Percentiles rank a stretch among this genome's conserved stretches.
Evolutionary conservation across 2,329 filamentous ascomycete genomes (phyloP).

Genomic region (Claviceps paspali): DNA sequence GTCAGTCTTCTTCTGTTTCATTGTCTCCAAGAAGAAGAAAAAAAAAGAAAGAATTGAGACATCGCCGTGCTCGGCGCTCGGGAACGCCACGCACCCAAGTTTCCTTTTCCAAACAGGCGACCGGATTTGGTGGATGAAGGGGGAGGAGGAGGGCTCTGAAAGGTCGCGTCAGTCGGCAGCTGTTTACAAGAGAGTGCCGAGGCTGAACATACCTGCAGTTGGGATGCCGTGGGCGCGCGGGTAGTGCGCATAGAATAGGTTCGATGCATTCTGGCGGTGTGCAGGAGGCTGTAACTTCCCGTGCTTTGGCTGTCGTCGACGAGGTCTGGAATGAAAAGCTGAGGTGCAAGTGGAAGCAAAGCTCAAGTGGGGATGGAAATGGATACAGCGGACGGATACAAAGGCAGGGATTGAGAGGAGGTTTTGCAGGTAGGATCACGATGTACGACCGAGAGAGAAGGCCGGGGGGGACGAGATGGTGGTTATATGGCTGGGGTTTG

Average conservation of each 20-base stretch:
- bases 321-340: too few relatives aligned
- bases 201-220: slow-evolving; percentile 38
- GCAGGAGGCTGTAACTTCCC: slow-evolving; percentile 9
- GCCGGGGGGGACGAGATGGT: slow-evolving; percentile 2
- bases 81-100: slow-evolving; percentile 54
- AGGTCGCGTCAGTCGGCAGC: not conserved
- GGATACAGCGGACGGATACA: not conserved
- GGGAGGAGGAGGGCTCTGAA: slow-evolving; percentile 85
- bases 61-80: not conserved
- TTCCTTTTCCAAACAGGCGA: slow-evolving; percentile 74
- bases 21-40: not conserved
- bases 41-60: too few relatives aligned
- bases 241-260: slow-evolving; percentile 98
- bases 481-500: slow-evolving; percentile 7
- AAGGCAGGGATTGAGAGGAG: not conserved
- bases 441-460: not conserved
- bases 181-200: not conserved
- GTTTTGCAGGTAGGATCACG: not conserved
- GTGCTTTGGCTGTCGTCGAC: slow-evolving; percentile 1
- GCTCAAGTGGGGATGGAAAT: not conserved
- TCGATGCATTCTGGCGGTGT: slow-evolving; percentile 62
- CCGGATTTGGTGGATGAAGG: slow-evolving; percentile 81
- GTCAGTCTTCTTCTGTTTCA: not conserved
- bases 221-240: slow-evolving; percentile 85
- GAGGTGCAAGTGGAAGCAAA: not conserved